These are phyloP conservation scores for Trifolium fragiferum DNA, from an alignment of 306 rosid genomes.

Conservation along the genomic window DNA sequence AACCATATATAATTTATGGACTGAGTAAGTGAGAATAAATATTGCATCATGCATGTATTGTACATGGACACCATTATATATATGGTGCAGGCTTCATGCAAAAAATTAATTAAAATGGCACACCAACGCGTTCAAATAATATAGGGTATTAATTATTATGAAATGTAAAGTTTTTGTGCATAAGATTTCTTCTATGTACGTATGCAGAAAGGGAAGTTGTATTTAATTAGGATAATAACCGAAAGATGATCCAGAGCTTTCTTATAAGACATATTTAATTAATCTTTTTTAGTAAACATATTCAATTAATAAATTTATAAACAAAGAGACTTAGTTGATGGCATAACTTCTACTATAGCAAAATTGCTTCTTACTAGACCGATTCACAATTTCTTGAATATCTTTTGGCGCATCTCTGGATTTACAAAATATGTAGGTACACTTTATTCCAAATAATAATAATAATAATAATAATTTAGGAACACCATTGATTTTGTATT, in stretches of 20 bases:
- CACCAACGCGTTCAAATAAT: neutral
- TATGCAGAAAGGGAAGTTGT: neutral
- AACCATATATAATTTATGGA: constrained; percentile 6
- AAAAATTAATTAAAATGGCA: constrained; percentile 2
- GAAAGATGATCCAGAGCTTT: constrained; percentile 27
- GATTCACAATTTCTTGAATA: neutral
- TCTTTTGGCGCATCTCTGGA: neutral
- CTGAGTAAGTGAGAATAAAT: constrained; percentile 30
- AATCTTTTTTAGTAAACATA: neutral
- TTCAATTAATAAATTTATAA: neutral
- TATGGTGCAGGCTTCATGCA: constrained; percentile 20
- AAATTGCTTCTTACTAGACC: neutral
- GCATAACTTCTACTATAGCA: neutral
- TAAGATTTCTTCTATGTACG: neutral
- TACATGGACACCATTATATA: neutral
- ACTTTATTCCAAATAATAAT: too few species aligned
- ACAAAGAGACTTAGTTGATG: neutral
- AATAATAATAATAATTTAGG: too few species aligned
- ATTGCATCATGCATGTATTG: constrained; percentile 14
- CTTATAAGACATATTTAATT: neutral
- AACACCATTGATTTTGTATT: too few species aligned
- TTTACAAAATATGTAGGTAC: neutral
- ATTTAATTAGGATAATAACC: constrained; percentile 19
- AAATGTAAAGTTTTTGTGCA: neutral
- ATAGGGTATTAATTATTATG: neutral